Evolutionary conservation across 768 basidiomycete genomes (phyloP), one percentile per base, ranked within the genome.

Genomic region (Mycena maculata): DNA sequence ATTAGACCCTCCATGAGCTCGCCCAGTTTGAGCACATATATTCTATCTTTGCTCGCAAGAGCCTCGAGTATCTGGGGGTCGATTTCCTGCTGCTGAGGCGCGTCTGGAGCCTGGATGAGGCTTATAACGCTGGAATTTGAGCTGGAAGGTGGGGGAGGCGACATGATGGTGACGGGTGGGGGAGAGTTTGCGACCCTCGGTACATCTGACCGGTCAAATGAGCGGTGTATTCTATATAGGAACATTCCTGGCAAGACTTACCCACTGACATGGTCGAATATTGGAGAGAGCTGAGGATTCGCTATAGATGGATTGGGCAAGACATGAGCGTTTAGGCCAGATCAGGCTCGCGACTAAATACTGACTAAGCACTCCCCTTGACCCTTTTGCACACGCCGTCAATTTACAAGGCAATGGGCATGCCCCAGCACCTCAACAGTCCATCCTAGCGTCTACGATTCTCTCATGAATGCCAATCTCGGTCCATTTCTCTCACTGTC

Each of bases 1-100:
- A 95, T 92, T 75, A 95, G 84, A 55, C 81, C 79, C 80, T 95
- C 94, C 87, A 95, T 92, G 70, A 82, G 84, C 81, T 95, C 94
- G 64, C 92, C 94, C n/a, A 95, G 86, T 83, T 92, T 94, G 73
- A 95, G 82, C 50, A 95, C 93, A 77, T 90, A 95, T 68, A 95
- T 84, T 75, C 94, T 86, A 78, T 95, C 94, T 82, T 95, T 95
- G 85, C 90, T 90, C 78, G 84, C 88, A 69, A 95, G 90, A 23
- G 94, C 94, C 77, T 95, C 93, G 73, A 95, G 74, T 72, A 95
- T 93, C 78, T 91, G 90, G 12, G 87, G 84, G 82, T 95, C 93
- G 69, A 89, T 87, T 67, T 92, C 92, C 36, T 48, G 70, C 45
- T 64, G 71, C 55, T 31, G 70, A 28, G 33, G 67, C 50, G 67